Evolutionary conservation across 1,284 basidiomycete species (phyloP).

Genomic region (Ustilago tritici): DNA sequence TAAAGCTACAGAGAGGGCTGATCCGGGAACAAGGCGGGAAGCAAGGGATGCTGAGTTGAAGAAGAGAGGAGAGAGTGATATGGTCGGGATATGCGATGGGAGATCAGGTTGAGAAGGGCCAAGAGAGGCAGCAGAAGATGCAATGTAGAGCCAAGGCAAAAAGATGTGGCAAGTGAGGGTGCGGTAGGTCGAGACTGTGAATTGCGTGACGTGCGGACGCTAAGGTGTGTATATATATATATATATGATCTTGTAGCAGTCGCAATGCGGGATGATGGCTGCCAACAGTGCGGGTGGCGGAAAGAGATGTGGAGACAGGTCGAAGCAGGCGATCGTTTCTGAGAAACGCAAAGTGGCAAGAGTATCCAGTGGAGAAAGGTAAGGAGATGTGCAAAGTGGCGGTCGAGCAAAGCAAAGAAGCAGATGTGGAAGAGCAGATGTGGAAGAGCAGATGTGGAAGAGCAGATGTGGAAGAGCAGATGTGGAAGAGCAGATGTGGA

Average conservation of each 20-base stretch:
- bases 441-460: too few species aligned
- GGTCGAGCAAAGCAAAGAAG: neutral
- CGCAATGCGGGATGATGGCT: neutral
- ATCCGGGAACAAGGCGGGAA: neutral
- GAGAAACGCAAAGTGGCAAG: neutral
- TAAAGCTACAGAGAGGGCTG: constrained; percentile 1
- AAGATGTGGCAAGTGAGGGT: neutral
- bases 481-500: neutral
- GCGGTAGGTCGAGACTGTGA: neutral
- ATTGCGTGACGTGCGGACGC: neutral
- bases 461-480: too few species aligned
- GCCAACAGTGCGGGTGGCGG: neutral
- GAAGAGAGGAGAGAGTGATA: neutral
- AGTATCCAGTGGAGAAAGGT: neutral
- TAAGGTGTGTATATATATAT: too few species aligned
- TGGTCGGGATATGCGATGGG: neutral
- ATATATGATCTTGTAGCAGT: neutral
- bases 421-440: neutral
- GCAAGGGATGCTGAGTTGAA: neutral
- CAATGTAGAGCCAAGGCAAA: neutral
- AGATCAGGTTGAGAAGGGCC: neutral
- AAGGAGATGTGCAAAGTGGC: neutral
- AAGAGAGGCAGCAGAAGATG: constrained; percentile 12
- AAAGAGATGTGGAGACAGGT: neutral
- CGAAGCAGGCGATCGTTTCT: neutral